Evolutionary conservation across 2,329 filamentous ascomycete species (phyloP).

Genomic region (Diaporthe longicolla): DNA sequence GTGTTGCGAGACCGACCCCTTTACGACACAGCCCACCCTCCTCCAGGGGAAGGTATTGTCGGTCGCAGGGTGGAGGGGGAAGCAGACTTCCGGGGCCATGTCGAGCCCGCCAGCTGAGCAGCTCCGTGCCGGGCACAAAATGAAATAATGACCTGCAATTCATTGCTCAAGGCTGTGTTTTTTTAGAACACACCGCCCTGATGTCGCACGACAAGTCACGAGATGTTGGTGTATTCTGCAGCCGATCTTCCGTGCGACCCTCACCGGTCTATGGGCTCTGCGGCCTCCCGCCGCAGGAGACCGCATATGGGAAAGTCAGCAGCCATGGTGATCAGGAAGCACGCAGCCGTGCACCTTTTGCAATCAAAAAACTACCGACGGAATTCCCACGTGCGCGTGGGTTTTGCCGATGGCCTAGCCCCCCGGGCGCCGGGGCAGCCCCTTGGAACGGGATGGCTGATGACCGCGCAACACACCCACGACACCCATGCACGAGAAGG

Average conservation of each 20-base stretch:
- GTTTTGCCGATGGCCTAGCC: not conserved
- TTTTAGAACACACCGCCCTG: constrained; percentile 19
- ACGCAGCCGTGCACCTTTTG: not conserved
- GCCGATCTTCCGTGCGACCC: not conserved
- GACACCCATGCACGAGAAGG: constrained; percentile 30
- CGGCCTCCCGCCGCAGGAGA: constrained; percentile 1
- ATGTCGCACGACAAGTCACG: constrained; percentile 30
- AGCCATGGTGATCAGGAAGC: constrained; percentile 1
- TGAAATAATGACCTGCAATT: not conserved
- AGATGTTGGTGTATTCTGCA: constrained; percentile 8
- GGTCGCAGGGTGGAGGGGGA: not conserved
- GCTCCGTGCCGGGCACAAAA: not conserved
- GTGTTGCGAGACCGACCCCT: constrained; percentile 1
- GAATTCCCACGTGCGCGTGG: not conserved
- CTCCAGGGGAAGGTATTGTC: not conserved
- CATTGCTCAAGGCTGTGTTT: not conserved
- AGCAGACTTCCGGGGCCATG: not conserved
- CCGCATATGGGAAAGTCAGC: not conserved
- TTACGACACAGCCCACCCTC: not conserved
- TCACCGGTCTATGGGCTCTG: constrained; percentile 7
- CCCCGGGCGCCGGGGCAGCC: not conserved
- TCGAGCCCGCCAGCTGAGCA: not conserved
- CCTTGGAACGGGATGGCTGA: constrained; percentile 10
- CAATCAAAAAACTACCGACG: not conserved
- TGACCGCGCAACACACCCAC: not conserved